Evolutionary conservation across 116 monocot genomes (phyloP).

Genomic region (Posidonia oceanica): DNA sequence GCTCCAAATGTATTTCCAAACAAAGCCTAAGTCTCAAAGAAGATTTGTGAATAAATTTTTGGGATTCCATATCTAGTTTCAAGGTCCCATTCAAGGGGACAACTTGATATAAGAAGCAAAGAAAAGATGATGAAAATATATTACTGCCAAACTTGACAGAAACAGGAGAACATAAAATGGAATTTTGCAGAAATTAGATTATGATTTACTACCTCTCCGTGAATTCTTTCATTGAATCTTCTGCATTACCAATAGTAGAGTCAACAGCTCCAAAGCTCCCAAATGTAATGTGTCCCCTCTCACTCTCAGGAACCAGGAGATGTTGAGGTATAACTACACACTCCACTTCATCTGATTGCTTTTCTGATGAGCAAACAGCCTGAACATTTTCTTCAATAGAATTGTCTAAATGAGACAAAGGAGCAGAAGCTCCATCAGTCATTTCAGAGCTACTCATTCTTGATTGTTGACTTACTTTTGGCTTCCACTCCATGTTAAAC

Average conservation of each 20-base stretch:
- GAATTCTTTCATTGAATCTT: slow-evolving; percentile 20
- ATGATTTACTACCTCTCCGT: background rate
- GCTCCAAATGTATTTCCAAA: no score
- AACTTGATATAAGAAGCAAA: no score
- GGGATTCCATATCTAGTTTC: no score
- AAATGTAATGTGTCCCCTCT: slow-evolving; percentile 42
- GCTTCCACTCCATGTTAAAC: slow-evolving; percentile 70
- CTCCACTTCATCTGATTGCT: slow-evolving; percentile 29
- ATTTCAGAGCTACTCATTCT: slow-evolving; percentile 1
- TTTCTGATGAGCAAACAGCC: slow-evolving; percentile 28
- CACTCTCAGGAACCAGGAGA: slow-evolving; percentile 60
- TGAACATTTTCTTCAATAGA: slow-evolving; percentile 19
- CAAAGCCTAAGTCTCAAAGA: no score
- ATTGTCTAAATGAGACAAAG: slow-evolving; percentile 8
- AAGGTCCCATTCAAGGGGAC: no score
- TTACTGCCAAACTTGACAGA: no score
- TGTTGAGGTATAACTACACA: slow-evolving; percentile 77
- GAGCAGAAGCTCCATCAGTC: background rate
- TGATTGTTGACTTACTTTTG: slow-evolving; percentile 56
- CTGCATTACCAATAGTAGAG: slow-evolving; percentile 13
- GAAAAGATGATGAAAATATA: no score
- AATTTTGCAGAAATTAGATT: no score
- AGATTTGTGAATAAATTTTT: no score
- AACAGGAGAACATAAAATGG: no score
- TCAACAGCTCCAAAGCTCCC: slow-evolving; percentile 51